Evolutionary conservation across 2,329 filamentous ascomycete genomes (phyloP), one percentile per base, ranked within the genome.

Genomic region (Atkinsonella texensis): DNA sequence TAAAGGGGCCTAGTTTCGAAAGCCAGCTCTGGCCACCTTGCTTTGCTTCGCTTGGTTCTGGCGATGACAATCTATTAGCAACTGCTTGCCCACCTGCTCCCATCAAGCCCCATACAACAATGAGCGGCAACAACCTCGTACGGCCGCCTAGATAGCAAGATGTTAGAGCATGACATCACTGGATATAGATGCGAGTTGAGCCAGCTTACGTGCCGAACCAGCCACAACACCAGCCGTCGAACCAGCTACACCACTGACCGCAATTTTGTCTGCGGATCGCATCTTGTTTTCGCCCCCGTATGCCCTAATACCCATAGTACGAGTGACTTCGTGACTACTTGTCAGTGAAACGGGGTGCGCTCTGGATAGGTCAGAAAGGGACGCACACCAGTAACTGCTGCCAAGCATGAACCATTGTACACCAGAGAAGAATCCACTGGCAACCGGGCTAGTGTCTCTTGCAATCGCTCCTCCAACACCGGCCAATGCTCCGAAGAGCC

Each of bases 391-490:
- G 64, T 84, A 96, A 15, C 80, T 85, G 46, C 78, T 80, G 38
- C 88, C 88, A 40, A 94, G 75, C 42, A 80, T 76, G 66, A 88
- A 88, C 80, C 87, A 95, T 69, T 95, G 89, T 41, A 87, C 72
- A 17, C 87, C 85, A 20, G 84, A 83, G 39, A 83, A 76, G 12
- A 84, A 59, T 0, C 87, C 84, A 68, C 89, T 91, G 7, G 91
- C 68, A 2, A 81, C 75, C 4, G 87, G 83, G 13, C 77, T 79
- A 20, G 73, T 75, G 17, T 84, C 84, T 53, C 81, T 77, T 46
- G 90, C 66, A 46, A 94, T 84, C 31, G 88, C 89, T 38, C 78
- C 76, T 48, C 84, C 77, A 49, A 85, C 83, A 38, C 85, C 85
- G 49, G 80, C 73, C 32, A 86, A 63, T 28, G 84, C 64, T 33